A percentile compares a stretch with the other conserved stretches of the same genome.
Conservation (phyloP, 805 yeast species). For the Blastobotrys americana region DNA sequence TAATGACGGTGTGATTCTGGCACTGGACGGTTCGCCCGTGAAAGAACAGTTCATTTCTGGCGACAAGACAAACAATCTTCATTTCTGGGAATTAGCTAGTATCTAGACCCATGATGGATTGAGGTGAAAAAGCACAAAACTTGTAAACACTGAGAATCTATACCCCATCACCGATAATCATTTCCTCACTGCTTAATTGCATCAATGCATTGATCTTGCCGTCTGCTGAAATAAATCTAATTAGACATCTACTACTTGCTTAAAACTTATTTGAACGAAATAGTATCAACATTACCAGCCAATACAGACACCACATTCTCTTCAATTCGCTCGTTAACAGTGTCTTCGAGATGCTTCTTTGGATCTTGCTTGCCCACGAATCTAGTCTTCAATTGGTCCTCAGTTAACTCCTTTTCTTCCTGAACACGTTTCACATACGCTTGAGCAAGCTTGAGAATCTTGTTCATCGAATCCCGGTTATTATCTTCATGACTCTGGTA, state of each 20-base stretch:
- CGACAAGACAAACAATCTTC: constrained; percentile 15
- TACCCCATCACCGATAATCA: too few species aligned
- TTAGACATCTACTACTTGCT: too few species aligned
- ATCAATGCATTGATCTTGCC: too few species aligned
- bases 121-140: too few species aligned
- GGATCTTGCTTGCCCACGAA: constrained; percentile 99
- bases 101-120: too few species aligned
- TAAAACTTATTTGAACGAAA: constrained; percentile 67
- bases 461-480: constrained; percentile 64
- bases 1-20: constrained; percentile 21
- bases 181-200: too few species aligned
- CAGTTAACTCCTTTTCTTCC: constrained; percentile 83
- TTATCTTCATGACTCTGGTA: constrained; percentile 69
- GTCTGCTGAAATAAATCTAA: too few species aligned
- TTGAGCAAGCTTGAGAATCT: constrained; percentile 83
- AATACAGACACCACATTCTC: constrained; percentile 82
- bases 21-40: constrained; percentile 17
- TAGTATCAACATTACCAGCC: constrained; percentile 83
- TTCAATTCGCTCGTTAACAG: constrained; percentile 79
- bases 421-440: constrained; percentile 83
- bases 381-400: constrained; percentile 86
- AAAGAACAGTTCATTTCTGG: constrained; percentile 19
- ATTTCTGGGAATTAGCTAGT: too few species aligned
- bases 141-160: too few species aligned
- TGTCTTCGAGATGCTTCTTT: constrained; percentile 88